phyloP scores from a whole-genome alignment of 768 basidiomycete species.

The Lactarius indigo region DNA sequence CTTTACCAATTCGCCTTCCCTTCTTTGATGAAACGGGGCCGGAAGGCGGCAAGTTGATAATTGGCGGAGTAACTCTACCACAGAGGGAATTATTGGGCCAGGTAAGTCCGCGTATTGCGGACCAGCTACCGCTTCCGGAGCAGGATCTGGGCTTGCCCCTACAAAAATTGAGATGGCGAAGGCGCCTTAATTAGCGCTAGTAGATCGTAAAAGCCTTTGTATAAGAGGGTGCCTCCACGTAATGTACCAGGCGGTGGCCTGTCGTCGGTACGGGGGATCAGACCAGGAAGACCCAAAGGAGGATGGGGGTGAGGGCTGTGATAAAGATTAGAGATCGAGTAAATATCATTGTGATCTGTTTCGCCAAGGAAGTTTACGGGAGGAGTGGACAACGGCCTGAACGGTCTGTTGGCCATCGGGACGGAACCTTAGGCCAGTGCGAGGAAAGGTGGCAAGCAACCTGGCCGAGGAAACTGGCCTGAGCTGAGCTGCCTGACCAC shows the following conservation, averaged over 20 bases:
- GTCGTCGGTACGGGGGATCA: constrained; percentile 32
- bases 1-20: constrained; percentile 72
- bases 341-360: constrained; percentile 12
- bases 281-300: constrained; percentile 28
- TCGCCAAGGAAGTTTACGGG: constrained; percentile 11
- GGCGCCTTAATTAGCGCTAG: constrained; percentile 68
- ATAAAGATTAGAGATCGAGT: constrained; percentile 23
- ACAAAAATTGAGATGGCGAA: constrained; percentile 61
- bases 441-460: background rate
- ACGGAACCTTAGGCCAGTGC: background rate
- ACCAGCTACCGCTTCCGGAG: constrained; percentile 49
- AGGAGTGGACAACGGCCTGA: constrained; percentile 25
- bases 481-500: background rate
- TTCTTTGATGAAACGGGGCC: constrained; percentile 40
- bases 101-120: constrained; percentile 65
- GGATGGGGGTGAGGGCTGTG: constrained; percentile 39
- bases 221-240: constrained; percentile 68
- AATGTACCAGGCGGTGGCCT: constrained; percentile 48
- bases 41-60: constrained; percentile 34
- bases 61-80: constrained; percentile 21
- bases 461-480: background rate
- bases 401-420: constrained; percentile 15
- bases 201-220: constrained; percentile 90
- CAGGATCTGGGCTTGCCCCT: constrained; percentile 38
- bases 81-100: constrained; percentile 32